Evolutionary conservation across 1,139 yeast species (phyloP).

Genomic region (Geotrichum citri-aurantii): DNA sequence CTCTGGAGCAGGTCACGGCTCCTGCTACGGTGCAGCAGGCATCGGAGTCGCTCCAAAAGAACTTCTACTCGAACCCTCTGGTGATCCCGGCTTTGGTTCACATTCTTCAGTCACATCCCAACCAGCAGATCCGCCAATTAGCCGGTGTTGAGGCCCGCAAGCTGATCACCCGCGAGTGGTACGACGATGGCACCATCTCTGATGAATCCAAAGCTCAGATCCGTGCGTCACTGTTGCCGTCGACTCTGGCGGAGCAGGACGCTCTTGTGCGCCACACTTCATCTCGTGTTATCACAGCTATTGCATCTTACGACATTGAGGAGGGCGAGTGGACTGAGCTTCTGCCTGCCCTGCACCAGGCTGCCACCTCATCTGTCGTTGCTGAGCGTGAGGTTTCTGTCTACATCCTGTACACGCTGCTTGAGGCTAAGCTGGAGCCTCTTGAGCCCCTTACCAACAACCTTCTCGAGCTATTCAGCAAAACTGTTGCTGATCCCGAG

Average conservation of each 20-base stretch:
- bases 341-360: slow-evolving; percentile 62
- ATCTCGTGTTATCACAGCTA: slow-evolving; percentile 83
- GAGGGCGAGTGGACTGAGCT: slow-evolving; percentile 70
- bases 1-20: slow-evolving; percentile 67
- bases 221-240: slow-evolving; percentile 60
- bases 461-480: slow-evolving; percentile 60
- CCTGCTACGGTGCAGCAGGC: slow-evolving; percentile 86
- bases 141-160: slow-evolving; percentile 97
- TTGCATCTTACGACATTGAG: slow-evolving; percentile 70
- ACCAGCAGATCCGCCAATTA: slow-evolving; percentile 62
- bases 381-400: slow-evolving; percentile 79
- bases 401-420: slow-evolving; percentile 67
- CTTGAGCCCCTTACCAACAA: slow-evolving; percentile 59
- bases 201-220: slow-evolving; percentile 52
- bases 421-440: slow-evolving; percentile 63
- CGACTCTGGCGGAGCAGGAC: slow-evolving; percentile 59
- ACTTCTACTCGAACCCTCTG: slow-evolving; percentile 64
- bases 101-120: slow-evolving; percentile 62
- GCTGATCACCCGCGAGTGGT: slow-evolving; percentile 71
- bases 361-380: slow-evolving; percentile 53
- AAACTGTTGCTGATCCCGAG: slow-evolving; percentile 59
- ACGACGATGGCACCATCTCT: slow-evolving; percentile 28
- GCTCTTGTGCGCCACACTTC: slow-evolving; percentile 80
- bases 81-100: slow-evolving; percentile 81
- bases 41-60: slow-evolving; percentile 63